Evolutionary conservation across 148 eudicot species (phyloP).

Genomic region (Salicornia ramosissima): DNA sequence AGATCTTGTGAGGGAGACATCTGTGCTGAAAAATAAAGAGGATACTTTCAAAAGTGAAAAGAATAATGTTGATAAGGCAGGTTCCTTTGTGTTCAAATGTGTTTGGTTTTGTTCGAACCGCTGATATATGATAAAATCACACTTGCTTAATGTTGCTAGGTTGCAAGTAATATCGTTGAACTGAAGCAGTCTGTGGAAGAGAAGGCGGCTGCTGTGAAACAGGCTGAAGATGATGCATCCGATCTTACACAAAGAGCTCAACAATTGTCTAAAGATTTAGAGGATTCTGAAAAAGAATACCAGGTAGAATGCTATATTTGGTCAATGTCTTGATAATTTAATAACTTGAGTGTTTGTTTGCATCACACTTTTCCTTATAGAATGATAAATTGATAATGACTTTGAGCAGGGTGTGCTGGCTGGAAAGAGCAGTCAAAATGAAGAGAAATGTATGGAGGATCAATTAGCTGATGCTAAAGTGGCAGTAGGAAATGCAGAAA

Average conservation of each 20-base stretch:
- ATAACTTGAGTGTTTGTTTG: constrained; percentile 3
- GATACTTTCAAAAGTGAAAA: constrained; percentile 67
- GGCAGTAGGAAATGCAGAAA: constrained; percentile 81
- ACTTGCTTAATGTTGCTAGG: constrained; percentile 36
- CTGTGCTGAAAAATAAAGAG: constrained; percentile 72
- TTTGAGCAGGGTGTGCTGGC: constrained; percentile 77
- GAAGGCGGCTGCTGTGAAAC: constrained; percentile 64
- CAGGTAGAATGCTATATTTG: constrained; percentile 42
- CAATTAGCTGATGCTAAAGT: constrained; percentile 90
- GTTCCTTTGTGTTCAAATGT: not conserved
- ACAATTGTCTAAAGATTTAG: constrained; percentile 70
- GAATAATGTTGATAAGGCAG: constrained; percentile 71
- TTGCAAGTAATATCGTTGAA: constrained; percentile 64
- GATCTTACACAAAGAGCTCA: constrained; percentile 59
- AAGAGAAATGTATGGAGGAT: constrained; percentile 96
- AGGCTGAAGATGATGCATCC: constrained; percentile 89
- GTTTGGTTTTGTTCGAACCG: not conserved
- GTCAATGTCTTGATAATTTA: not conserved
- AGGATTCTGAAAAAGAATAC: constrained; percentile 68
- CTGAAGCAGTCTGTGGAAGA: constrained; percentile 68
- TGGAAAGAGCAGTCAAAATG: constrained; percentile 88
- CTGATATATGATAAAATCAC: not conserved
- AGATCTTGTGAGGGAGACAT: constrained; percentile 77
- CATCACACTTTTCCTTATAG: not conserved
- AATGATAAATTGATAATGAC: constrained; percentile 12